A percentile compares a stretch with the other conserved stretches of the same genome.
Evolutionary conservation across 306 rosid species (phyloP).

Genomic region (Sindora glabra): DNA sequence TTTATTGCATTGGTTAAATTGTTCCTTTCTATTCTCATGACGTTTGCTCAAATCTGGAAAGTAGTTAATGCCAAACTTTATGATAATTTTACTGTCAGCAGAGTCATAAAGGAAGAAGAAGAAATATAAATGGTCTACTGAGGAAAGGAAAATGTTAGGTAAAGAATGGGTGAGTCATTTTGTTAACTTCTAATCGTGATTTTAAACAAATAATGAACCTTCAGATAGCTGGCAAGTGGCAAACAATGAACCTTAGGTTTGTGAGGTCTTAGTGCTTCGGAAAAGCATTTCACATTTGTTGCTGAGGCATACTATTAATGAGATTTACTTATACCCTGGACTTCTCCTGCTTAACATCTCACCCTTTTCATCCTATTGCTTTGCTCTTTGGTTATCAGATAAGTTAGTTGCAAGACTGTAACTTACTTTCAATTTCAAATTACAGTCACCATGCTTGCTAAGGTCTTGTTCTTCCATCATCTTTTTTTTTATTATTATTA

Average conservation of each 20-base stretch:
- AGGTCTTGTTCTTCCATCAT: not conserved
- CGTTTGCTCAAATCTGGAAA: too few species aligned
- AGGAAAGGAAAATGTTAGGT: constrained; percentile 21
- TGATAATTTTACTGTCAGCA: too few species aligned
- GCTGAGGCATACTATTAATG: not conserved
- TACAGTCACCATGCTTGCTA: not conserved
- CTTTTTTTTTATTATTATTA: not conserved
- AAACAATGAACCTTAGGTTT: not conserved
- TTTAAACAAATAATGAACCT: not conserved
- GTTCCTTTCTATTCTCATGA: too few species aligned
- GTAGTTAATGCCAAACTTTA: too few species aligned
- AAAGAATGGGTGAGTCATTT: constrained; percentile 14
- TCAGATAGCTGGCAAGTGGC: not conserved
- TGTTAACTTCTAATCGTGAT: not conserved
- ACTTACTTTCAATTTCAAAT: not conserved
- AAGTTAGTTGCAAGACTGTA: not conserved
- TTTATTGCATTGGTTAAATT: too few species aligned
- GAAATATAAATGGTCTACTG: too few species aligned
- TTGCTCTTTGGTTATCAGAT: not conserved
- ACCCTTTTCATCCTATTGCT: not conserved
- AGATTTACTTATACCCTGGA: not conserved
- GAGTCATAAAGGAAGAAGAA: too few species aligned
- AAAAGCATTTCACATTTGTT: not conserved
- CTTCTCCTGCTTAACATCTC: not conserved
- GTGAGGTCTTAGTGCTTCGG: not conserved